Evolutionary conservation across 208 protist genomes (phyloP).

Genomic region (Lotmaria passim): DNA sequence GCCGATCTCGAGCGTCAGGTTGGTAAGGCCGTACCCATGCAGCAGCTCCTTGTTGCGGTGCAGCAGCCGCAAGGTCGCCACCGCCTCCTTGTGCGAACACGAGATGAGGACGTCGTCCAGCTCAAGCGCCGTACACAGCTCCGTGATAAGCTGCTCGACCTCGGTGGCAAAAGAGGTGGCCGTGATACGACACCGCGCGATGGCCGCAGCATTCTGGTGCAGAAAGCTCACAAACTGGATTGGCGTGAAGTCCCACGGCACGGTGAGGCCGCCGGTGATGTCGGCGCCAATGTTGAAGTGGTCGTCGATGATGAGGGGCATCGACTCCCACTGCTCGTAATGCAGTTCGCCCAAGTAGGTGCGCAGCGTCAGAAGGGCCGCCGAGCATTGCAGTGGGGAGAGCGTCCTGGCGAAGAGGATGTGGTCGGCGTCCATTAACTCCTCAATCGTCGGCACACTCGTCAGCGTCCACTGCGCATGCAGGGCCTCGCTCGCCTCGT

Average conservation of each 20-base stretch:
- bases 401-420: slow-evolving; percentile 79
- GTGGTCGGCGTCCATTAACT: slow-evolving; percentile 92
- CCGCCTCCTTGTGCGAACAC: slow-evolving; percentile 79
- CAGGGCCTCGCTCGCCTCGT: slow-evolving; percentile 88
- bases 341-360: slow-evolving; percentile 79
- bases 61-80: slow-evolving; percentile 68
- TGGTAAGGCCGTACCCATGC: slow-evolving; percentile 67
- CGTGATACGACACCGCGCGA: slow-evolving; percentile 54
- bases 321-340: slow-evolving; percentile 89
- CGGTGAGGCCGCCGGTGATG: slow-evolving; percentile 74
- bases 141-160: slow-evolving; percentile 83
- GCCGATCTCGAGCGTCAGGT: slow-evolving; percentile 85
- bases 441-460: slow-evolving; percentile 76
- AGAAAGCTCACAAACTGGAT: slow-evolving; percentile 85
- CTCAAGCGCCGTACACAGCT: slow-evolving; percentile 72
- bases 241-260: slow-evolving; percentile 90
- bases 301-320: slow-evolving; percentile 86
- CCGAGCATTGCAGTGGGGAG: slow-evolving; percentile 86
- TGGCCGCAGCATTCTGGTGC: slow-evolving; percentile 69
- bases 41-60: slow-evolving; percentile 81
- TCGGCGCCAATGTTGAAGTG: slow-evolving; percentile 78
- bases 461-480: slow-evolving; percentile 77
- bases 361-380: slow-evolving; percentile 86
- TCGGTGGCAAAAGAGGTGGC: slow-evolving; percentile 58
- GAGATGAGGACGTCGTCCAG: slow-evolving; percentile 92